A percentile compares a stretch with the other conserved stretches of the same genome.
Conservation (phyloP, 805 yeast genomes). For the Lipomyces starkeyi region DNA sequence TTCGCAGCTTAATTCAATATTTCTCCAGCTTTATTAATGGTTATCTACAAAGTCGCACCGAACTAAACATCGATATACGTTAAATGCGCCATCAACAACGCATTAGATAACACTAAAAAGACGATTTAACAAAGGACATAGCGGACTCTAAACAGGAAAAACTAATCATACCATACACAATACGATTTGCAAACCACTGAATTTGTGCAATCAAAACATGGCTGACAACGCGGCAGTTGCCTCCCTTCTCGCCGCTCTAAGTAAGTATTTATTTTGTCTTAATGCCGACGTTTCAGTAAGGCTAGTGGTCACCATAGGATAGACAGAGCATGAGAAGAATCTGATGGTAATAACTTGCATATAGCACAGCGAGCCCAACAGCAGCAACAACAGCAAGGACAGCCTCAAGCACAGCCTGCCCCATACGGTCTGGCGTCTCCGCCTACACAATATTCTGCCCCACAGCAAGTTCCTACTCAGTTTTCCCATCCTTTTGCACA, state of each 20-base stretch:
- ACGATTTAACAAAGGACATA: not conserved
- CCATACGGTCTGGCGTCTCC: slow-evolving; percentile 9
- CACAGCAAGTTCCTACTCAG: slow-evolving; percentile 20
- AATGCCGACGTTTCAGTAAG: not conserved
- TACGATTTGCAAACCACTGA: not conserved
- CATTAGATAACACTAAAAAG: not conserved
- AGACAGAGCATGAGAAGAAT: not conserved
- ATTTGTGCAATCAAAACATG: slow-evolving; percentile 17
- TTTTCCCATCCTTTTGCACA: slow-evolving; percentile 5
- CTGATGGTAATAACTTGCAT: slow-evolving; percentile 1
- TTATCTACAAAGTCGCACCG: not conserved
- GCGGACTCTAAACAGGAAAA: not conserved
- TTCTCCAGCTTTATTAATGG: no score
- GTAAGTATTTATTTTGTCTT: slow-evolving; percentile 20
- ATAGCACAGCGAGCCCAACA: slow-evolving; percentile 37
- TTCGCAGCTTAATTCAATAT: not conserved
- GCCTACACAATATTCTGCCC: slow-evolving; percentile 18
- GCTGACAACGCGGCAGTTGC: slow-evolving; percentile 38
- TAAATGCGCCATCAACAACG: not conserved
- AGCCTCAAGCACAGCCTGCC: slow-evolving; percentile 12
- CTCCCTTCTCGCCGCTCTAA: slow-evolving; percentile 36
- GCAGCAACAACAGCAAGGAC: slow-evolving; percentile 26
- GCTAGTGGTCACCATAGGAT: not conserved
- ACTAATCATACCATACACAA: not conserved
- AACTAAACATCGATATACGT: not conserved